These are phyloP conservation scores for Cupressus sempervirens DNA, from an alignment of 75 land plant species.

Conservation along the genomic window DNA sequence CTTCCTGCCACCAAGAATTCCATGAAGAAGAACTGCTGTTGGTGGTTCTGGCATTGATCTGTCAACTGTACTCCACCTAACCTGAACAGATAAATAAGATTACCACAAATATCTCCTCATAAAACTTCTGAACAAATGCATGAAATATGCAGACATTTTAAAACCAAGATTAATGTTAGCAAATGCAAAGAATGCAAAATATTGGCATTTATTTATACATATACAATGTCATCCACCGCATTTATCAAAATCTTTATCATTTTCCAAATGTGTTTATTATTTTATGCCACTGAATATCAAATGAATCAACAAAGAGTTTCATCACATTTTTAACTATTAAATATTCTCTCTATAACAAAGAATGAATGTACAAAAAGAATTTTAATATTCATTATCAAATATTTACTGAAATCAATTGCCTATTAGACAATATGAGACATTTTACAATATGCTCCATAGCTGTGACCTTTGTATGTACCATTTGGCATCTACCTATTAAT, in stretches of 20 bases:
- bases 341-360: background rate
- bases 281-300: background rate
- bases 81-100: conserved; percentile 39
- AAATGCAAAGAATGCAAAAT: background rate
- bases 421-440: background rate
- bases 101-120: background rate
- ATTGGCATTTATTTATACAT: background rate
- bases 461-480: background rate
- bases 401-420: background rate
- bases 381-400: background rate
- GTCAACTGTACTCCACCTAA: conserved; percentile 55
- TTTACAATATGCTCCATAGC: background rate
- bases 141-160: background rate
- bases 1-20: conserved; percentile 89
- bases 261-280: background rate
- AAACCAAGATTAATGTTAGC: background rate
- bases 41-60: conserved; percentile 74
- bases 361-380: background rate
- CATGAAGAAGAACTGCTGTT: conserved; percentile 95
- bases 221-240: background rate
- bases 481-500: background rate
- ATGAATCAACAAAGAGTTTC: background rate
- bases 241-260: background rate
- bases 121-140: background rate
- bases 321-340: background rate